Conservation (phyloP, 2,329 filamentous ascomycete species). For the Pestalotiopsis sp. region DNA sequence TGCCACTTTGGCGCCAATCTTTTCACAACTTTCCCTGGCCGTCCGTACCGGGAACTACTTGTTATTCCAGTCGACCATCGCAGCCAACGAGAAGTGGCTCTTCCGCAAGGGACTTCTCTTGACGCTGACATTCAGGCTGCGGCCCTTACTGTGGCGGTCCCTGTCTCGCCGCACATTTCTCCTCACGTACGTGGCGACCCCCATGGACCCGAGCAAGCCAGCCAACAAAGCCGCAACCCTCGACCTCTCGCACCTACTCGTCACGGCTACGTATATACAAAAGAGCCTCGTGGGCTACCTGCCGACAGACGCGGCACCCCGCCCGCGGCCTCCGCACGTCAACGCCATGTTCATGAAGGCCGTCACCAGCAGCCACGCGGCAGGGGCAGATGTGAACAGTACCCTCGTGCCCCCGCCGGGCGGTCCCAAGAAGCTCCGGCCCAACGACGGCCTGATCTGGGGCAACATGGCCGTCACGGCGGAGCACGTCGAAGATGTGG, state of each 20-base stretch:
- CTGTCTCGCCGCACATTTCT: constrained; percentile 79
- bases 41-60: constrained; percentile 76
- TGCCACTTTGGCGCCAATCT: constrained; percentile 63
- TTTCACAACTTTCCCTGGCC: constrained; percentile 72
- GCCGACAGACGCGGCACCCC: constrained; percentile 35
- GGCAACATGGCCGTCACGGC: constrained; percentile 63
- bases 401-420: constrained; percentile 52
- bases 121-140: constrained; percentile 74
- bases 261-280: constrained; percentile 68
- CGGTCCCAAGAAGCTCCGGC: constrained; percentile 50
- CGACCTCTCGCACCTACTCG: constrained; percentile 69
- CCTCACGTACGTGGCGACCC: constrained; percentile 64
- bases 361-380: constrained; percentile 48
- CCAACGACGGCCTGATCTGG: constrained; percentile 64
- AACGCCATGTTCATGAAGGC: constrained; percentile 55
- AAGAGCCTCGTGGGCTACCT: constrained; percentile 62
- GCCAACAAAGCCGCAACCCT: constrained; percentile 72
- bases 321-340: constrained; percentile 43
- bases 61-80: constrained; percentile 71
- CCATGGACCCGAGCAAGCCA: constrained; percentile 55
- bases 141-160: constrained; percentile 82
- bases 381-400: constrained; percentile 27
- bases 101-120: constrained; percentile 75
- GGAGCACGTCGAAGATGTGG: constrained; percentile 74
- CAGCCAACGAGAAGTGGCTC: constrained; percentile 70